These are phyloP conservation scores for Erysimum cheiri DNA, from an alignment of 441 rosid genomes.

Conservation along the genomic window DNA sequence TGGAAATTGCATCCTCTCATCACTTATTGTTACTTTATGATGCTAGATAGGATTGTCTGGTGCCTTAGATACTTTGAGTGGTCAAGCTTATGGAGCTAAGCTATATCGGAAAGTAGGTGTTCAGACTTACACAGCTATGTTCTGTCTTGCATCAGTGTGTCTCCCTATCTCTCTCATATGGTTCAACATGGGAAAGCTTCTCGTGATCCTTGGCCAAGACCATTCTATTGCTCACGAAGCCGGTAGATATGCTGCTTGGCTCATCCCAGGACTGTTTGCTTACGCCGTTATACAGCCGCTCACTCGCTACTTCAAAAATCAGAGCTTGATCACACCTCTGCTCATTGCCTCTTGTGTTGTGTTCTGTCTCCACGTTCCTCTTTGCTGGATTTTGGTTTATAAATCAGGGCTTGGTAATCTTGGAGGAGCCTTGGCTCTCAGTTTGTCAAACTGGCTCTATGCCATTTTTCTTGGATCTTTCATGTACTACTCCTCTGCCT, in stretches of 20 bases:
- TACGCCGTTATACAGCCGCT: conserved; percentile 55
- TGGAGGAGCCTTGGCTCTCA: conserved; percentile 61
- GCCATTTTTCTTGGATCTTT: conserved; percentile 52
- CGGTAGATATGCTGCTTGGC: conserved; percentile 53
- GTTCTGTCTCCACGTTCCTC: conserved; percentile 50
- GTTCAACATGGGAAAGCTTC: conserved; percentile 55
- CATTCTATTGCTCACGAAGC: conserved; percentile 60
- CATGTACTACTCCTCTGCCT: conserved; percentile 53
- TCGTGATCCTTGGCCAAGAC: conserved; percentile 56
- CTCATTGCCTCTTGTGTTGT: conserved; percentile 47
- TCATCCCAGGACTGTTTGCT: conserved; percentile 61
- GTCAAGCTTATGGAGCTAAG: conserved; percentile 72
- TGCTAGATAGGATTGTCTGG: conserved; percentile 59
- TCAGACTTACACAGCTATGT: conserved; percentile 64
- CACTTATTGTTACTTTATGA: neutral
- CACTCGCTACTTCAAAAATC: conserved; percentile 59
- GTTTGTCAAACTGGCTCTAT: conserved; percentile 60
- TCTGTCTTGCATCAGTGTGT: conserved; percentile 55
- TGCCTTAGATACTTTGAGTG: conserved; percentile 64
- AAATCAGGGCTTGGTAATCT: conserved; percentile 51
- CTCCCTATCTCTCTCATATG: conserved; percentile 61
- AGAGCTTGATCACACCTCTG: conserved; percentile 59
- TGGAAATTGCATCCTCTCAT: neutral
- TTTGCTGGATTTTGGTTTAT: conserved; percentile 62
- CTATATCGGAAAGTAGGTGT: conserved; percentile 55